phyloP scores from a whole-genome alignment of 2,329 filamentous ascomycete genomes.

The Venturia carpophila region DNA sequence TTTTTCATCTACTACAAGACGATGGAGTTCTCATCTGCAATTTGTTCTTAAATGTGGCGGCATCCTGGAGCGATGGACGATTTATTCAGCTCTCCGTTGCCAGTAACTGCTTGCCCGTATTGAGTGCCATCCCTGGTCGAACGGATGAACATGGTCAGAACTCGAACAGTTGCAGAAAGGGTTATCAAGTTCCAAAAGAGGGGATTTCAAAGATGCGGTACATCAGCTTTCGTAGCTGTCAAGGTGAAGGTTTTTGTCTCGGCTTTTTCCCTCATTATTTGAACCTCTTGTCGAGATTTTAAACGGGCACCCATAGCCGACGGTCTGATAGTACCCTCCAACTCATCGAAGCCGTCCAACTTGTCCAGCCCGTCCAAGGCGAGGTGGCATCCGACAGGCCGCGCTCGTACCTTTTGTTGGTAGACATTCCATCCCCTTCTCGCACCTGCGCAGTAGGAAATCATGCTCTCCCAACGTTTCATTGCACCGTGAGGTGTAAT shows the following conservation, averaged over 20 bases:
- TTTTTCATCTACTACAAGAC: too few relatives aligned
- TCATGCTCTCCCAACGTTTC: background rate
- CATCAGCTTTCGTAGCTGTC: too few relatives aligned
- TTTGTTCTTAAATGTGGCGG: too few relatives aligned
- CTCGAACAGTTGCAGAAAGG: too few relatives aligned
- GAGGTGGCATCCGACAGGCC: slow-evolving; percentile 9
- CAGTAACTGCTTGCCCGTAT: too few relatives aligned
- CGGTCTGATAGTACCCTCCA: background rate
- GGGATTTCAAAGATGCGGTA: too few relatives aligned
- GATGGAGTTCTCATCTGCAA: too few relatives aligned
- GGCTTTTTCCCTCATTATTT: slow-evolving; percentile 3
- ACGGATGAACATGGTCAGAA: too few relatives aligned
- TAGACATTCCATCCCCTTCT: background rate
- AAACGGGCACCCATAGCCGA: background rate
- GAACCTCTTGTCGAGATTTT: background rate
- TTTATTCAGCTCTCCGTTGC: too few relatives aligned
- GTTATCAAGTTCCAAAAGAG: too few relatives aligned
- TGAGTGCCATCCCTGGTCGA: too few relatives aligned
- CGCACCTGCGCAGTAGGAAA: slow-evolving; percentile 3
- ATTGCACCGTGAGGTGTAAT: background rate
- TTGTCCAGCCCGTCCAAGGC: slow-evolving; percentile 8
- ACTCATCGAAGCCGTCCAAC: background rate
- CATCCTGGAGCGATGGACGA: too few relatives aligned
- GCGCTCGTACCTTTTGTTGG: slow-evolving; percentile 2
- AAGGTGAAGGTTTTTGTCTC: background rate